Evolutionary conservation across 1,284 basidiomycete species (phyloP).

Genomic region (Meripilus lineatus): DNA sequence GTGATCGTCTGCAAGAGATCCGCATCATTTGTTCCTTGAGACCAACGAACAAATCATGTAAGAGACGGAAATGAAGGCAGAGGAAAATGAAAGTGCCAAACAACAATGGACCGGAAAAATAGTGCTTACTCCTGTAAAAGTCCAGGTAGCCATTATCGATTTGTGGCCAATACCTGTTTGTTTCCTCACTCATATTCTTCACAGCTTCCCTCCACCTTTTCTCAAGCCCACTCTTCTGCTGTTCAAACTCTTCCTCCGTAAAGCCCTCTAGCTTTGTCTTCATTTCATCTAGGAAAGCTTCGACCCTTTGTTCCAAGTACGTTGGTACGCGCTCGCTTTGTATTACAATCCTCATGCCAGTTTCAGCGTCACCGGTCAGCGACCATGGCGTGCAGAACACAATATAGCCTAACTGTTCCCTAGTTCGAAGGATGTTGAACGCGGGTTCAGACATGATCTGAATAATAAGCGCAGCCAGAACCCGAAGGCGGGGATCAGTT

Average conservation of each 20-base stretch:
- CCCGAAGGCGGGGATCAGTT: conserved; percentile 51
- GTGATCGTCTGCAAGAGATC: conserved; percentile 57
- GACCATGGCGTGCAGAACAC: conserved; percentile 59
- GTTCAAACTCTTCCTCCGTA: conserved; percentile 50
- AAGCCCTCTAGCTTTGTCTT: conserved; percentile 38
- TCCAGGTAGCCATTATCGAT: conserved; percentile 77
- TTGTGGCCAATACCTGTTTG: conserved; percentile 60
- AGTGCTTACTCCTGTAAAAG: conserved; percentile 59
- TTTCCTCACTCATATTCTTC: conserved; percentile 71
- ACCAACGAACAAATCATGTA: conserved; percentile 8
- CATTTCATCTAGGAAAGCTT: conserved; percentile 80
- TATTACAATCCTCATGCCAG: conserved; percentile 83
- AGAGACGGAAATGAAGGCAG: conserved; percentile 26
- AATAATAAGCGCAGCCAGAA: conserved; percentile 55
- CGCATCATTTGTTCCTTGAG: conserved; percentile 63
- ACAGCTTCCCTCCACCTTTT: conserved; percentile 68
- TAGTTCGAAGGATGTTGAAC: conserved; percentile 94
- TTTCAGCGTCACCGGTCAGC: conserved; percentile 57
- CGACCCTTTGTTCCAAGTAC: conserved; percentile 88
- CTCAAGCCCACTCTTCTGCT: conserved; percentile 50
- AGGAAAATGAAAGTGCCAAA: neutral
- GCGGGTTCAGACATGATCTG: conserved; percentile 87
- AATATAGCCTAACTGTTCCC: conserved; percentile 95
- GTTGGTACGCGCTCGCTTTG: conserved; percentile 85
- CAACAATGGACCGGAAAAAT: neutral